Evolutionary conservation across 306 rosid species (phyloP).

Genomic region (Vigna angularis): DNA sequence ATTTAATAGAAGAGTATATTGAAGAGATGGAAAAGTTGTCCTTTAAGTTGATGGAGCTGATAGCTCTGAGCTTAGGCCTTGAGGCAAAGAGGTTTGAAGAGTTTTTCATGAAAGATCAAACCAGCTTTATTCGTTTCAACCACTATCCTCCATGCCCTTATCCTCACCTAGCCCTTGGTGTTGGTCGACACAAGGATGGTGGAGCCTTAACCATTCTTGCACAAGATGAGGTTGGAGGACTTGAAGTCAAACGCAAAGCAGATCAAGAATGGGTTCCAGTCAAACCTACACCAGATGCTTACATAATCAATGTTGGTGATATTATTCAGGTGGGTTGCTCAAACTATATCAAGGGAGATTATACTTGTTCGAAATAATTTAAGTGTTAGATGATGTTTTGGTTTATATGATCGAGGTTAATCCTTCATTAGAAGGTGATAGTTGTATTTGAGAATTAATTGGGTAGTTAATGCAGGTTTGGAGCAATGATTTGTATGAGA

Average conservation of each 20-base stretch:
- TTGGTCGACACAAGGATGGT: constrained; percentile 67
- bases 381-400: too few relatives aligned
- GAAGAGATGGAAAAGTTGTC: constrained; percentile 58
- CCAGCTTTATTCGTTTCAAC: constrained; percentile 53
- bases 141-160: constrained; percentile 72
- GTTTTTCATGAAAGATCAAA: constrained; percentile 61
- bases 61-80: constrained; percentile 68
- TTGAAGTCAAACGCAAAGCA: constrained; percentile 61
- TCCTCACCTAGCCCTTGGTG: constrained; percentile 65
- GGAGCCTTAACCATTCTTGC: constrained; percentile 65
- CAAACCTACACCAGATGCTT: constrained; percentile 64
- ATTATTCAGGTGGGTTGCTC: constrained; percentile 50
- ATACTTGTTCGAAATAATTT: too few relatives aligned
- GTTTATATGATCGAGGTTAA: too few relatives aligned
- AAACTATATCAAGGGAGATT: too few relatives aligned
- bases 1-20: constrained; percentile 52
- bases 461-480: constrained; percentile 58
- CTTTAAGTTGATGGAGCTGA: constrained; percentile 57
- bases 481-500: constrained; percentile 82
- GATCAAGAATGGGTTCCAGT: constrained; percentile 73
- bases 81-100: constrained; percentile 51
- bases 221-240: constrained; percentile 72
- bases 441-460: too few relatives aligned
- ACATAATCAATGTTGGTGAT: constrained; percentile 68
- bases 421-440: too few relatives aligned